Evolutionary conservation across 2,329 filamentous ascomycete genomes (phyloP).

Genomic region (Plenodomus tracheiphilus): DNA sequence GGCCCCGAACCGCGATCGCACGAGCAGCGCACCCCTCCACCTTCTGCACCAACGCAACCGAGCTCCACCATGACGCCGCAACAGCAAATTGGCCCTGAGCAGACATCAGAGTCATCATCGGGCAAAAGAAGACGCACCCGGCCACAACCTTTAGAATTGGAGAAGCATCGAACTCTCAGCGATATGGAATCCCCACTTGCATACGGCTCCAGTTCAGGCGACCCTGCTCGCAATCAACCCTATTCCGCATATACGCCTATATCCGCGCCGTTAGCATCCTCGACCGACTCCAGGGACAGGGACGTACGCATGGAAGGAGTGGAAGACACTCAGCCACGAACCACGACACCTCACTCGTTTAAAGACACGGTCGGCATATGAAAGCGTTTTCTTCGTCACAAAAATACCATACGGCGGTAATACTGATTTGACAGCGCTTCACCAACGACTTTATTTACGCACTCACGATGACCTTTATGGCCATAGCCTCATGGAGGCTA

Average conservation of each 20-base stretch:
- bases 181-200: conserved; percentile 38
- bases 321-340: conserved; percentile 44
- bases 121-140: conserved; percentile 39
- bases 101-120: conserved; percentile 39
- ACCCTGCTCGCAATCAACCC: conserved; percentile 29
- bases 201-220: conserved; percentile 33
- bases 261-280: conserved; percentile 41
- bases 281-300: conserved; percentile 35
- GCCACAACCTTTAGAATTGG: conserved; percentile 39
- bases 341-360: conserved; percentile 48
- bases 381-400: conserved; percentile 43
- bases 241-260: conserved; percentile 43
- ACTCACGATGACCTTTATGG: conserved; percentile 45
- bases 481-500: conserved; percentile 42
- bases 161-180: conserved; percentile 30
- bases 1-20: conserved; percentile 28
- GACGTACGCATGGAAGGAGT: conserved; percentile 44
- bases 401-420: conserved; percentile 44
- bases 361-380: conserved; percentile 50
- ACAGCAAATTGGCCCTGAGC: conserved; percentile 30
- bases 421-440: conserved; percentile 44
- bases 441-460: conserved; percentile 42
- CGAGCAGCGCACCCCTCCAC: conserved; percentile 31
- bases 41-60: conserved; percentile 20
- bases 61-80: conserved; percentile 33